Base-by-base conservation (phyloP, 345 rosid genomes). In the Nasturtium officinale region DNA sequence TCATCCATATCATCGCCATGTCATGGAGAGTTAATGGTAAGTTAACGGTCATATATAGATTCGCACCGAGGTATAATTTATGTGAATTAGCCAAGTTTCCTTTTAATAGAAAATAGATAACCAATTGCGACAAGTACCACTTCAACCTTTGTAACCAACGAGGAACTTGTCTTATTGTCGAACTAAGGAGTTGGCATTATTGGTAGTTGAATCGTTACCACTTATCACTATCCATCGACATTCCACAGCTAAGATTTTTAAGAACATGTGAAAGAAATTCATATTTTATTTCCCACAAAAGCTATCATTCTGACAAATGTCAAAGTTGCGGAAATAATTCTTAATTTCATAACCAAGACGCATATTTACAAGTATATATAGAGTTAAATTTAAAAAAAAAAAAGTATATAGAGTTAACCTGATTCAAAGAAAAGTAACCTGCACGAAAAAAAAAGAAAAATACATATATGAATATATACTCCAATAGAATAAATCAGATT, bases 81-180 rank as follows among this genome's bases (percentile, higher is more conserved):
- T n/a, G n/a, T n/a, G n/a, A n/a, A n/a, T n/a, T n/a, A n/a, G n/a
- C n/a, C n/a, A n/a, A n/a, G n/a, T n/a, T n/a, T n/a, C n/a, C n/a
- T n/a, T n/a, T n/a, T n/a, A n/a, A 54, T 10, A 32, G 53, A 53
- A 20, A 21, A 32, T 10, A 45, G 45, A 54, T 18, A 53, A 54
- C 28, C 15, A 54, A 63, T 43, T 54, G 38, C 46, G 58, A 33
- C 38, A 45, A 73, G 35, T 55, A 46, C 65, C 65, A 33, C 71
- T 65, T 21, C 58, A 65, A 46, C 61, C 71, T 73, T 64, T 73
- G 77, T 64, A 65, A 73, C 58, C 67, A 58, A 48, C 67, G 67
- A 66, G 67, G 17, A 35, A 18, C 35, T 66, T 74, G 61, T 66
- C 72, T 74, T 33, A 37, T 46, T 58, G 67, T 74, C 72, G 65